Percentiles rank a stretch among this genome's conserved stretches.
Evolutionary conservation across 805 yeast species (phyloP).

Genomic region (Candida ipomoeae): DNA sequence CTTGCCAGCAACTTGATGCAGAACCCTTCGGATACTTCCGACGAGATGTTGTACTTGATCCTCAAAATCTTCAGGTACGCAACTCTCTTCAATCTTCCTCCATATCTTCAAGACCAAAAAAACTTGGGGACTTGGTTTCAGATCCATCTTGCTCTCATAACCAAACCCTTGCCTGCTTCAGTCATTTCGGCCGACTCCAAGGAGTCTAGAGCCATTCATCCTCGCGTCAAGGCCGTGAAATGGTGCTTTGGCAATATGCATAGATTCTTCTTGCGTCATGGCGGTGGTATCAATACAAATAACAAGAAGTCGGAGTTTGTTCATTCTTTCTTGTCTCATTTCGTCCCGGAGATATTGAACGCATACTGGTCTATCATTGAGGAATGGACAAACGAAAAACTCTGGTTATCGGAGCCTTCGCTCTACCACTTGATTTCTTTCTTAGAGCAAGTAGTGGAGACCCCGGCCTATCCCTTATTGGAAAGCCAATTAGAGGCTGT

Average conservation of each 20-base stretch:
- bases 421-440: constrained; percentile 42
- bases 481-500: constrained; percentile 40
- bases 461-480: constrained; percentile 35
- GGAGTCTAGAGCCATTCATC: constrained; percentile 36
- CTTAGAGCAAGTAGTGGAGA: constrained; percentile 39
- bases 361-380: constrained; percentile 43
- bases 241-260: constrained; percentile 45
- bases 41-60: constrained; percentile 35
- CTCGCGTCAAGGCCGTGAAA: constrained; percentile 39
- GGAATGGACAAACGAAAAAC: constrained; percentile 33
- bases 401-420: constrained; percentile 40
- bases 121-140: constrained; percentile 42
- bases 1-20: constrained; percentile 28
- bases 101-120: constrained; percentile 32
- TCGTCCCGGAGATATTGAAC: constrained; percentile 40
- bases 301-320: constrained; percentile 29
- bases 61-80: constrained; percentile 40
- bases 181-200: constrained; percentile 29
- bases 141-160: constrained; percentile 34
- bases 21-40: constrained; percentile 18
- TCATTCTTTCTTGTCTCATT: constrained; percentile 27
- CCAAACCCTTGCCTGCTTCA: constrained; percentile 34
- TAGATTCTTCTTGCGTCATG: constrained; percentile 39
- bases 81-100: constrained; percentile 36
- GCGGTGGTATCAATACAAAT: constrained; percentile 39